Evolutionary conservation across 306 rosid genomes (phyloP).

Genomic region (Hippophae rhamnoides): DNA sequence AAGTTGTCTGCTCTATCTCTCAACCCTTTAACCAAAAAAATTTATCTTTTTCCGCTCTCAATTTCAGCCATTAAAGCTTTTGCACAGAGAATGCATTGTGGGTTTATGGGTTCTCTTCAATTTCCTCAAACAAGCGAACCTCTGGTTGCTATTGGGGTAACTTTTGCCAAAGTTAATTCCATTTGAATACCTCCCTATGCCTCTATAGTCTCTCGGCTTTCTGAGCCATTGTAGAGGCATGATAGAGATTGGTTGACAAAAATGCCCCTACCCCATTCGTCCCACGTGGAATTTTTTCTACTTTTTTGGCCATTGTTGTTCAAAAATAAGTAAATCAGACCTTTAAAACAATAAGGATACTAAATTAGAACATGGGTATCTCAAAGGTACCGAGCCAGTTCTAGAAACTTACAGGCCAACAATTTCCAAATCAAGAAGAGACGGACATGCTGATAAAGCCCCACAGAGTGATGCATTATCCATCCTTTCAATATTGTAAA

Average conservation of each 20-base stretch:
- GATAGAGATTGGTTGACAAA: too few relatives aligned
- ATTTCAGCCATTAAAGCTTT: conserved; percentile 11
- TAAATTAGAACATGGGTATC: too few relatives aligned
- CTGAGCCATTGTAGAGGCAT: not conserved
- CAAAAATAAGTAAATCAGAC: too few relatives aligned
- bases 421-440: conserved; percentile 89
- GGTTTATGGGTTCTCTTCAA: not conserved
- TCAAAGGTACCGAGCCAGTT: too few relatives aligned
- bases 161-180: conserved; percentile 6
- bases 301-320: too few relatives aligned
- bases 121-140: not conserved
- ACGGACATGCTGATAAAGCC: conserved; percentile 72
- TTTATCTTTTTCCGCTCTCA: not conserved
- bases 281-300: too few relatives aligned
- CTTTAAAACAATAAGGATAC: too few relatives aligned
- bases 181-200: not conserved
- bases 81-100: not conserved
- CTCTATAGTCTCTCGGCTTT: not conserved
- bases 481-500: conserved; percentile 89
- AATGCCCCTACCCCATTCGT: too few relatives aligned
- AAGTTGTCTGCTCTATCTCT: not conserved
- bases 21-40: not conserved
- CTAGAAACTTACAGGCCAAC: conserved; percentile 82
- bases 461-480: conserved; percentile 67
- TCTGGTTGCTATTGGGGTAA: not conserved